Percentiles rank a stretch among this genome's conserved stretches.
Conservation (phyloP, 371 early-diverging fungal genomes). For the Umbelopsis sp. region DNA sequence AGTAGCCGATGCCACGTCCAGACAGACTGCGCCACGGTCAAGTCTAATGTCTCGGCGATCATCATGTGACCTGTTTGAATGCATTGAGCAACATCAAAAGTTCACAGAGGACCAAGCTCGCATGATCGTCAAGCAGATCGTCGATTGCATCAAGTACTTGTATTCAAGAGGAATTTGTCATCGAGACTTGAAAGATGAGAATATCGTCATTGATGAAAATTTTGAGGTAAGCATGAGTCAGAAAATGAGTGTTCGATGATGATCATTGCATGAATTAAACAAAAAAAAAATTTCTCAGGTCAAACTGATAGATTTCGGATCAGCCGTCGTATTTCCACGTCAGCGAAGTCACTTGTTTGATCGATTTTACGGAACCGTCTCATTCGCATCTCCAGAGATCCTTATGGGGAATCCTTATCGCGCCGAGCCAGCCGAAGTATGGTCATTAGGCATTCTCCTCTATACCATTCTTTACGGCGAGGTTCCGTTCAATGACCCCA, state of each 20-base stretch:
- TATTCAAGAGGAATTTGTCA: slow-evolving; percentile 64
- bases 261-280: too few relatives aligned
- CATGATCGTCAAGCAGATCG: slow-evolving; percentile 74
- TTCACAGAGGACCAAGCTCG: slow-evolving; percentile 65
- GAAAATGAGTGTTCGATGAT: not conserved
- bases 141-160: slow-evolving; percentile 66
- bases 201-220: slow-evolving; percentile 75
- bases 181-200: slow-evolving; percentile 76
- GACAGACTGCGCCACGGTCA: slow-evolving; percentile 28
- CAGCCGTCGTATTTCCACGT: slow-evolving; percentile 45
- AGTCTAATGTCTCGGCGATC: slow-evolving; percentile 53
- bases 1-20: slow-evolving; percentile 35
- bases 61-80: slow-evolving; percentile 81
- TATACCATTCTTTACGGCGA: slow-evolving; percentile 79
- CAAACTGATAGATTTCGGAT: slow-evolving; percentile 86
- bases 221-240: slow-evolving; percentile 34
- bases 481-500: slow-evolving; percentile 68
- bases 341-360: slow-evolving; percentile 28
- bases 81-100: slow-evolving; percentile 69
- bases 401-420: slow-evolving; percentile 69
- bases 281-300: slow-evolving; percentile 35
- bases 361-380: slow-evolving; percentile 51
- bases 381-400: slow-evolving; percentile 84
- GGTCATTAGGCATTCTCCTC: slow-evolving; percentile 79
- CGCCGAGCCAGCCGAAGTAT: slow-evolving; percentile 83